phyloP scores from a whole-genome alignment of 2,329 filamentous ascomycete genomes.

The Helminthosporium solani region DNA sequence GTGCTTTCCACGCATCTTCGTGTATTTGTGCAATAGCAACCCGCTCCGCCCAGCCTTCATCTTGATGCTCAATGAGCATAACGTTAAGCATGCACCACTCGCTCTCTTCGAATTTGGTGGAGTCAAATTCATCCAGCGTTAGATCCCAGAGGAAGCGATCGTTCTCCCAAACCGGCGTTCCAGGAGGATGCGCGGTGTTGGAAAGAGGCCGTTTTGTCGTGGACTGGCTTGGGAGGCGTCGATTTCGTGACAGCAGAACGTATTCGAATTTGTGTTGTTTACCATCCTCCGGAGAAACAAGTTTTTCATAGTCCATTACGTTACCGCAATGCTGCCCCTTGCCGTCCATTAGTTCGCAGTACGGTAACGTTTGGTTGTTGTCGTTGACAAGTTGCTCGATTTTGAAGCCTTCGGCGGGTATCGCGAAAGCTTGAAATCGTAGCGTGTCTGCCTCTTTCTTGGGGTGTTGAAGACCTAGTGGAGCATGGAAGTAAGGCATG shows the following conservation, averaged over 20 bases:
- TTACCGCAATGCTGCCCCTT: constrained; percentile 29
- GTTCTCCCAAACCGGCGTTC: constrained; percentile 35
- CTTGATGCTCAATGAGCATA: constrained; percentile 28
- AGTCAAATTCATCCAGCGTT: constrained; percentile 29
- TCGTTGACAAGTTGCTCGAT: constrained; percentile 23
- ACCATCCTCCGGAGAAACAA: constrained; percentile 15
- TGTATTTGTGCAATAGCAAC: constrained; percentile 37
- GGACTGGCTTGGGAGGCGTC: constrained; percentile 19
- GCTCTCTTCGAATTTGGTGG: constrained; percentile 18
- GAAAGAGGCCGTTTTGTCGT: constrained; percentile 12
- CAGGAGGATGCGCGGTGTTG: constrained; percentile 30
- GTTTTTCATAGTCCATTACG: constrained; percentile 31
- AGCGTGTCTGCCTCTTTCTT: constrained; percentile 23
- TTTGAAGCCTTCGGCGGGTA: constrained; percentile 28
- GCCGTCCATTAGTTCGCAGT: constrained; percentile 26
- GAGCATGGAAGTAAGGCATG: constrained; percentile 29
- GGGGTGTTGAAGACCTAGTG: constrained; percentile 17
- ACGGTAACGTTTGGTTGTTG: constrained; percentile 22
- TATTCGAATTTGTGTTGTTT: constrained; percentile 26
- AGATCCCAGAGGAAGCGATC: constrained; percentile 31
- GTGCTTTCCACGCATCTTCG: constrained; percentile 30
- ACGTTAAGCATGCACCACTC: constrained; percentile 39
- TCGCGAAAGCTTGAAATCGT: constrained; percentile 26
- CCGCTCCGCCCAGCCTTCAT: constrained; percentile 22
- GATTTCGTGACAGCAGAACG: constrained; percentile 30